A percentile compares a stretch with the other conserved stretches of the same genome.
Conservation (phyloP, 805 yeast genomes). For the Priceomyces haplophilus region DNA sequence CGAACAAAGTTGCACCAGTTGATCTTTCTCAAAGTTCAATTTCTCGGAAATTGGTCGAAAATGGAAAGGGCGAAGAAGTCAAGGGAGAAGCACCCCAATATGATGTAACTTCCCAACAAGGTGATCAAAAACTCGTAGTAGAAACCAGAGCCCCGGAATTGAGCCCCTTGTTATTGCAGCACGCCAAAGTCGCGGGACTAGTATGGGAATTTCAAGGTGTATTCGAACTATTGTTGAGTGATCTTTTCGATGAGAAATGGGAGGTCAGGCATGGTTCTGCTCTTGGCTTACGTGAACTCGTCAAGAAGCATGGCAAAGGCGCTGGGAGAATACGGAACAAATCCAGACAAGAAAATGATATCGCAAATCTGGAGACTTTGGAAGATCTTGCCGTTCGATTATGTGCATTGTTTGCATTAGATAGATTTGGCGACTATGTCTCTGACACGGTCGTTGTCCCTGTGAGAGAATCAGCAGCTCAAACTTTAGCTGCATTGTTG, state of each 20-base stretch:
- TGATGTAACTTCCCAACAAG: slow-evolving; percentile 74
- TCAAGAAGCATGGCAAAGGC: slow-evolving; percentile 76
- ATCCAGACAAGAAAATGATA: slow-evolving; percentile 57
- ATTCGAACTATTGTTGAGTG: slow-evolving; percentile 74
- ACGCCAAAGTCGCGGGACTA: slow-evolving; percentile 65
- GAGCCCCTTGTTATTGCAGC: slow-evolving; percentile 66
- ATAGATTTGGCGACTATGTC: slow-evolving; percentile 94
- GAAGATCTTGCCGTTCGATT: slow-evolving; percentile 87
- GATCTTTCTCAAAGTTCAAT: slow-evolving; percentile 72
- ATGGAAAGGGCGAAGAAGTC: slow-evolving; percentile 27
- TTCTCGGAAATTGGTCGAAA: slow-evolving; percentile 50
- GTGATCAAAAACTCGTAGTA: slow-evolving; percentile 77
- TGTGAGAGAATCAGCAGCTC: slow-evolving; percentile 95
- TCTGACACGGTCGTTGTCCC: slow-evolving; percentile 98
- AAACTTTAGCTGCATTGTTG: slow-evolving; percentile 83
- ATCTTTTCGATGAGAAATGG: slow-evolving; percentile 84
- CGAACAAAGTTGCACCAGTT: slow-evolving; percentile 47
- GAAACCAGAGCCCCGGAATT: slow-evolving; percentile 69
- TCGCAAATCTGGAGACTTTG: slow-evolving; percentile 62
- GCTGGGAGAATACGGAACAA: slow-evolving; percentile 79
- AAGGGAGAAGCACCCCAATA: slow-evolving; percentile 32
- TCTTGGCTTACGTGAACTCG: slow-evolving; percentile 83
- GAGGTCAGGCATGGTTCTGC: slow-evolving; percentile 96
- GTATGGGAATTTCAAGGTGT: slow-evolving; percentile 96
- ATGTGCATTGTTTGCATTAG: slow-evolving; percentile 84